Evolutionary conservation across 495 filamentous ascomycete species (phyloP), one percentile per base, ranked within the genome.

Genomic region (Penicillium soppii): DNA sequence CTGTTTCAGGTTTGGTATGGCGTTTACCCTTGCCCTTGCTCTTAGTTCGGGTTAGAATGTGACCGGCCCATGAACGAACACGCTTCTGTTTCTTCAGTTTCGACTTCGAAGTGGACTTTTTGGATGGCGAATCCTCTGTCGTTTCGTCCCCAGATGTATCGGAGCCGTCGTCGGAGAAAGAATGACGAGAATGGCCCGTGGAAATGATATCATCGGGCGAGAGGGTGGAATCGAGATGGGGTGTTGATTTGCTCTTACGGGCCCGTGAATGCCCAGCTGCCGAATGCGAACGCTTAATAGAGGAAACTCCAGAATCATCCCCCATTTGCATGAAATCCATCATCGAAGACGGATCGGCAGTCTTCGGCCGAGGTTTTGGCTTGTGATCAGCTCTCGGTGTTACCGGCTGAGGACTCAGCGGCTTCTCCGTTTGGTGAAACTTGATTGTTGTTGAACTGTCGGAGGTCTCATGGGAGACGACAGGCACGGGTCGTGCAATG

Each of bases 71-170:
- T 2, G 83, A 82, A 54, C 86, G 89, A 46, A 91, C 88, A 66
- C 85, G 90, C 63, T 89, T 89, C 56, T 88, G 82, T 61, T 84
- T 86, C 66, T 89, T 88, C 63, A 88, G 88, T 62, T 88, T 91
- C 8, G 68, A 61, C 45, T 74, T 78, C 1, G 65, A 53, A 7
- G 40, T 41, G 7, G 60, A 59, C 48, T 71, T 72, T 32, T 63
- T 54, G 7, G 61, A 44, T 7, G 38, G 23, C 25, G 58, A 56
- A 4, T 22, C 58, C 57, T 42, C 58, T 23, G 9, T 59, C 38
- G 29, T 51, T 58, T 49, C 47, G 16, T 71, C 65, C 2, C 50
- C 53, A 15, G 63, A 67, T 10, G 54, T 47, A 43, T 71, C 64
- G 1, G 66, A 69, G 37, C 61, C 65, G 44, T 68, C 66, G 30